These are phyloP conservation scores for Pseudogymnoascus sp. DNA, from an alignment of 2,329 filamentous ascomycete species.

Conservation along the genomic window DNA sequence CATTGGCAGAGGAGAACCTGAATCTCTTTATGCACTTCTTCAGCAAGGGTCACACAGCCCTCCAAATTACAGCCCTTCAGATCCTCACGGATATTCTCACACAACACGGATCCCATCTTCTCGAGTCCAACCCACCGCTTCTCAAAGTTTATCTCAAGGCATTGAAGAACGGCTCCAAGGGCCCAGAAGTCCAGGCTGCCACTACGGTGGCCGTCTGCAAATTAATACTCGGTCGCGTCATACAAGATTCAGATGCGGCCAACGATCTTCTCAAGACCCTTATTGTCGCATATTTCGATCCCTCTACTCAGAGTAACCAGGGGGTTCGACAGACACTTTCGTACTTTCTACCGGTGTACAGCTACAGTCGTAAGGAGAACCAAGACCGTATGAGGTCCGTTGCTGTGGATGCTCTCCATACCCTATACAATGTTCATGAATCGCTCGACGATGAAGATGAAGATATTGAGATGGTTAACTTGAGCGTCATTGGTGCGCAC, in stretches of 20 bases:
- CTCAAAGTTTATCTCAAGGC: conserved; percentile 81
- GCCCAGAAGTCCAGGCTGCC: conserved; percentile 68
- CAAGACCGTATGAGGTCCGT: conserved; percentile 72
- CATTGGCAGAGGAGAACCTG: conserved; percentile 85
- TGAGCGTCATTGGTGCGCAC: conserved; percentile 70
- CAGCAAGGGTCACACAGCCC: conserved; percentile 77
- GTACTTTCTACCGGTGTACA: conserved; percentile 93
- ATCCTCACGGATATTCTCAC: conserved; percentile 90
- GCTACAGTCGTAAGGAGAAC: conserved; percentile 75
- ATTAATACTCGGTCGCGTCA: conserved; percentile 70
- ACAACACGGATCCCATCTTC: conserved; percentile 73
- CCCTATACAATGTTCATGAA: conserved; percentile 64
- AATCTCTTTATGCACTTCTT: conserved; percentile 94
- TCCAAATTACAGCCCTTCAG: conserved; percentile 85
- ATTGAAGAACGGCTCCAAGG: conserved; percentile 61
- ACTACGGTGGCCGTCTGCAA: conserved; percentile 79
- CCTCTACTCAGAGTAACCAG: conserved; percentile 70
- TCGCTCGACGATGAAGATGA: conserved; percentile 66
- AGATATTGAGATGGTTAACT: conserved; percentile 68
- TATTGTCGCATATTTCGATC: conserved; percentile 82
- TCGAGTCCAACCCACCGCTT: conserved; percentile 58
- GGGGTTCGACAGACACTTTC: conserved; percentile 77
- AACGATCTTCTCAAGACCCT: conserved; percentile 76
- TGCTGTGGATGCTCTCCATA: conserved; percentile 64
- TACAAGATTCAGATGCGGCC: conserved; percentile 57